Evolutionary conservation across 768 basidiomycete species (phyloP).

Genomic region (Thelephora aurantiotincta): DNA sequence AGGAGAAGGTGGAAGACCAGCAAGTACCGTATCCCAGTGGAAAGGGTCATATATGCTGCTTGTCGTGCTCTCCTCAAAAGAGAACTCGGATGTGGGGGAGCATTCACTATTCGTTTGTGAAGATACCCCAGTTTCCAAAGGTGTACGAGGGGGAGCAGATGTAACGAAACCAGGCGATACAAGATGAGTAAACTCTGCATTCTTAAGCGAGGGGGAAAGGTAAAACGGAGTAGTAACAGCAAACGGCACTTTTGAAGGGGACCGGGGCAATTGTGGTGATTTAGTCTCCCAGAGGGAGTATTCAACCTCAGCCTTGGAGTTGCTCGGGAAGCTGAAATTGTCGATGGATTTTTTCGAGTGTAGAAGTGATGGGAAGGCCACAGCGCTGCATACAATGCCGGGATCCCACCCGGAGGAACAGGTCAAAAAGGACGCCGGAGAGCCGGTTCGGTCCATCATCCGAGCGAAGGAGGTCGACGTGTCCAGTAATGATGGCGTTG

Average conservation of each 20-base stretch:
- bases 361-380: neutral
- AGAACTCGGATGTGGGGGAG: neutral
- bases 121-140: no score
- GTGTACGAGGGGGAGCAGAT: no score
- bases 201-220: no score
- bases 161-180: no score
- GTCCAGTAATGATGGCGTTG: neutral
- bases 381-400: neutral
- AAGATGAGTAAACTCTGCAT: no score
- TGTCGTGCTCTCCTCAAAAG: neutral
- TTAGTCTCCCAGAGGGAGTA: no score
- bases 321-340: neutral
- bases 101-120: no score
- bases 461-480: neutral
- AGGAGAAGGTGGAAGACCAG: neutral
- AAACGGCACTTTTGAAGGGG: no score
- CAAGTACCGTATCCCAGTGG: neutral
- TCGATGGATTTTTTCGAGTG: neutral
- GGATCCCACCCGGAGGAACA: slow-evolving; percentile 1
- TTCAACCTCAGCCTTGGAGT: no score
- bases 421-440: neutral
- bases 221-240: no score
- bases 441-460: neutral
- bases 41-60: neutral
- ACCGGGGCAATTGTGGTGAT: no score